These are phyloP conservation scores for Nothopassalora personata DNA, from an alignment of 2,329 filamentous ascomycete species.

Conservation along the genomic window DNA sequence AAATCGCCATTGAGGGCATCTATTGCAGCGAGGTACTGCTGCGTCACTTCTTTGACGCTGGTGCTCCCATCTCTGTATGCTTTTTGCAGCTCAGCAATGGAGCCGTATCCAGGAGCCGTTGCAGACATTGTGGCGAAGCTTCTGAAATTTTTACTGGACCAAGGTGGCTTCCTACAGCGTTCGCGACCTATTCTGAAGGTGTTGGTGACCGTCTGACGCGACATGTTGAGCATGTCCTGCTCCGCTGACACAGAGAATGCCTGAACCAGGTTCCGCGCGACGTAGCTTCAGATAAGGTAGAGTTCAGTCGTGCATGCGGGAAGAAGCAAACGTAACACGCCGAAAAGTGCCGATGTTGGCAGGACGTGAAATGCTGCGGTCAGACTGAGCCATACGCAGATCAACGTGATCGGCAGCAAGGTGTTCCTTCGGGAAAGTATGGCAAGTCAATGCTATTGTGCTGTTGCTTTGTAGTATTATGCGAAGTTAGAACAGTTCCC, in stretches of 20 bases:
- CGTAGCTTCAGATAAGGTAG: neutral
- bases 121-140: neutral
- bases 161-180: neutral
- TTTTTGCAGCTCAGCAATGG: conserved; percentile 18
- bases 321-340: neutral
- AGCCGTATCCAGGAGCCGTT: conserved; percentile 2
- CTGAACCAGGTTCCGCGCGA: neutral
- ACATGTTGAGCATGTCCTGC: neutral
- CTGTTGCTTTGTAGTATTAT: neutral
- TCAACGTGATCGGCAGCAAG: neutral
- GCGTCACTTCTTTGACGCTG: conserved; percentile 12
- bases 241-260: neutral
- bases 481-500: conserved; percentile 31
- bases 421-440: neutral
- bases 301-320: neutral
- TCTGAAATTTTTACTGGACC: neutral
- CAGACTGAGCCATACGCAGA: neutral
- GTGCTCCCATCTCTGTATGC: conserved; percentile 10
- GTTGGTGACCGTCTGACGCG: neutral
- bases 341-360: neutral
- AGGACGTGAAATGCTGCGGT: neutral
- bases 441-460: neutral
- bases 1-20: conserved; percentile 17
- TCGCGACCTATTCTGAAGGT: neutral
- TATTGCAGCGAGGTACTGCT: conserved; percentile 17